Evolutionary conservation across 169 alveolate species (phyloP), one percentile per base, ranked within the genome.

Genomic region (Miamiensis avidus): DNA sequence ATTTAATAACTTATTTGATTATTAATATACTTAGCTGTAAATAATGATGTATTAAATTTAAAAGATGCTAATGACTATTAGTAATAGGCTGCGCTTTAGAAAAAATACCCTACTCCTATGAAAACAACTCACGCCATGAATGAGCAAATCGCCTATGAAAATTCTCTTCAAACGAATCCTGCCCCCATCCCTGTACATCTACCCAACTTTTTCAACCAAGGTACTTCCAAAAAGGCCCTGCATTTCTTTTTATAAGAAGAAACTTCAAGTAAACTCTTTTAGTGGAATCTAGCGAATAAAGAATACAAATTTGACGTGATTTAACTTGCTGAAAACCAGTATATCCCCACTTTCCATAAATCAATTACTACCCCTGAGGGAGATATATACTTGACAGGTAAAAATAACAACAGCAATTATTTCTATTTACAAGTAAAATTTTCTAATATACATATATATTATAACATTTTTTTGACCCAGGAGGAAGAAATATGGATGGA

Each of bases 271-370:
- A 49, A 49, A 20, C 20, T 49, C 26, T 49, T 11, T 49, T 49
- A 49, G 26, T 49, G 69, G 26, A 20, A 49, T 49, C 26, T 49
- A 49, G 69, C 4, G 20, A 4, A 49, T 11, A 20, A 49, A 11
- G 20, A 49, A 49, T 11, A 4, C 20, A 49, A 20, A 20, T 49
- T 11, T 49, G 4, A 49, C 4, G 69, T 11, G 20, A 49, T 49
- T 11, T 11, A 49, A 49, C 20, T 49, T 4, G 69, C 26, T 4
- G 26, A 4, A 11, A 20, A 49, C 69, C 20, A 49, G 20, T 49
- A 11, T 49, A 76, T 75, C 6, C 87, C 90, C 31, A 33, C 65
- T 30, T 86, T 86, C 79, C 90, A 86, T 81, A 86, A 81, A 86
- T 81, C 87, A 16, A 65, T 86, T 0, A 74, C 72, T 65, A 30